These are phyloP conservation scores for Rhizopogon sp. DNA, from an alignment of 768 basidiomycete species.

Conservation along the genomic window DNA sequence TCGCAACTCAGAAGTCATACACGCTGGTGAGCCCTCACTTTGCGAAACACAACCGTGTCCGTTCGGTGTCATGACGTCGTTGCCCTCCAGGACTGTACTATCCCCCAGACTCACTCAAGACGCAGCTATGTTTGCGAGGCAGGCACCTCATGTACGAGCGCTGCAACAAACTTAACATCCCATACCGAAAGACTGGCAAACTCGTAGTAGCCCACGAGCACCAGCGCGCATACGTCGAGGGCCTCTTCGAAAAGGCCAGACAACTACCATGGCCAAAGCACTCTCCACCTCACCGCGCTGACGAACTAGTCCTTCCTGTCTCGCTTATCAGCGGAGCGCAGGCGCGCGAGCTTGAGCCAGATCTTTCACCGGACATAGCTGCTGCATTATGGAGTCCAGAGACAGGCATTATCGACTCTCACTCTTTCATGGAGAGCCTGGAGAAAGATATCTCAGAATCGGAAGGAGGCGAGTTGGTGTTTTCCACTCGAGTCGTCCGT, in stretches of 20 bases:
- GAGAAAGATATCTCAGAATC: slow-evolving; percentile 77
- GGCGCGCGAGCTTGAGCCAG: slow-evolving; percentile 75
- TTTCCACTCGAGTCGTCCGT: slow-evolving; percentile 78
- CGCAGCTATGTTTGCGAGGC: slow-evolving; percentile 79
- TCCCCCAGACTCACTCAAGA: slow-evolving; percentile 79
- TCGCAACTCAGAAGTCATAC: slow-evolving; percentile 93
- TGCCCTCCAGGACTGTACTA: slow-evolving; percentile 69
- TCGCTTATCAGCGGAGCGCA: slow-evolving; percentile 62
- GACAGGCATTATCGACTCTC: slow-evolving; percentile 90
- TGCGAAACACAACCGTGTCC: neutral
- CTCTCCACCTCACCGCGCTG: slow-evolving; percentile 22
- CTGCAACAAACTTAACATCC: slow-evolving; percentile 59
- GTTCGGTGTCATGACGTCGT: neutral
- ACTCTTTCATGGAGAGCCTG: slow-evolving; percentile 75
- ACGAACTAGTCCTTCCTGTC: slow-evolving; percentile 49
- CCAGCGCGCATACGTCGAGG: slow-evolving; percentile 67
- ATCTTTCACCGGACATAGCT: slow-evolving; percentile 65
- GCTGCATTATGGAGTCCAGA: slow-evolving; percentile 77
- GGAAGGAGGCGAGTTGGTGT: slow-evolving; percentile 65
- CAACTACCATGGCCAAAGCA: slow-evolving; percentile 46
- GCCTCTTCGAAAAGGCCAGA: slow-evolving; percentile 59
- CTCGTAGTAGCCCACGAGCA: slow-evolving; percentile 75
- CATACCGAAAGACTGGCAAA: slow-evolving; percentile 75
- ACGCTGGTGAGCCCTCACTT: slow-evolving; percentile 53
- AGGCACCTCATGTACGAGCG: slow-evolving; percentile 78